phyloP scores from a whole-genome alignment of 495 filamentous ascomycete genomes.

The Xanthoparmelia taractica region DNA sequence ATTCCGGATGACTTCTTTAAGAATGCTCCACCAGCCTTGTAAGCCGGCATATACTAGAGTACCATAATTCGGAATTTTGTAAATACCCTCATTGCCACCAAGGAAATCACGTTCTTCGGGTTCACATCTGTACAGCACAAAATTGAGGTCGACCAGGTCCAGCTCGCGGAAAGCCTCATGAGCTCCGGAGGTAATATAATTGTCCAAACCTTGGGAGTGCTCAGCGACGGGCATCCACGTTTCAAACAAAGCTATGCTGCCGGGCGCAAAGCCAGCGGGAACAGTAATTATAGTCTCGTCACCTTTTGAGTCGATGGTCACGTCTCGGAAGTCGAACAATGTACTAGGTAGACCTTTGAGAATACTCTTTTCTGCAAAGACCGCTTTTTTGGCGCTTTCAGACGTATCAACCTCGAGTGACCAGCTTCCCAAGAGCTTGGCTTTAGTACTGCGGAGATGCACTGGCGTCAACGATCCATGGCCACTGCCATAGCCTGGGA shows the following conservation, averaged over 20 bases:
- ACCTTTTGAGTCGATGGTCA: slow-evolving; percentile 56
- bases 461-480: slow-evolving; percentile 70
- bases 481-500: slow-evolving; percentile 75
- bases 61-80: slow-evolving; percentile 75
- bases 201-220: slow-evolving; percentile 70
- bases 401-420: slow-evolving; percentile 70
- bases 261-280: slow-evolving; percentile 76
- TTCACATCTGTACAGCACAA: slow-evolving; percentile 84
- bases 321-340: slow-evolving; percentile 63
- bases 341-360: slow-evolving; percentile 75
- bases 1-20: slow-evolving; percentile 74
- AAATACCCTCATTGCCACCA: slow-evolving; percentile 72
- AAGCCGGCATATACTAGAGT: slow-evolving; percentile 89
- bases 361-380: slow-evolving; percentile 57
- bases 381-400: slow-evolving; percentile 54
- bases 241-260: slow-evolving; percentile 89
- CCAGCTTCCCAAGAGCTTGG: slow-evolving; percentile 81
- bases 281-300: slow-evolving; percentile 73
- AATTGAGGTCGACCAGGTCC: slow-evolving; percentile 77
- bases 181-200: slow-evolving; percentile 72
- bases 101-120: slow-evolving; percentile 83
- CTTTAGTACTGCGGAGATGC: slow-evolving; percentile 62
- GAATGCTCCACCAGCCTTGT: slow-evolving; percentile 96
- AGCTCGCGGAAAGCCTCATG: slow-evolving; percentile 68
- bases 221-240: slow-evolving; percentile 86